Evolutionary conservation across 192 early-diverging fungal genomes (phyloP).

Genomic region (Entomortierella beljakovae): DNA sequence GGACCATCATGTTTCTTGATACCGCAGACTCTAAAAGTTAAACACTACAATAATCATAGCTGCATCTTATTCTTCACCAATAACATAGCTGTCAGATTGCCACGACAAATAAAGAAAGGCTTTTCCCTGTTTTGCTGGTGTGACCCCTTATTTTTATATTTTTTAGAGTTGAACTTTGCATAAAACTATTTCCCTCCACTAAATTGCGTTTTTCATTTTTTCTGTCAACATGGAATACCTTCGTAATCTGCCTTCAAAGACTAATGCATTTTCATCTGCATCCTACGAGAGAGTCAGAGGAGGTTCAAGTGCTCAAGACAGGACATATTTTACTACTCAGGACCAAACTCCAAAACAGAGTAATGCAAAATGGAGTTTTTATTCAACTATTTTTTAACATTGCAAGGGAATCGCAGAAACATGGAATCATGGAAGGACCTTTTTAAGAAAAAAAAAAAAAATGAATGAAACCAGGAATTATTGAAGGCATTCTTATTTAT

Average conservation of each 20-base stretch:
- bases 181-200: no score
- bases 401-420: neutral
- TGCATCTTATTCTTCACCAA: no score
- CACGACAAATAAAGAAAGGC: no score
- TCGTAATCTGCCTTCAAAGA: conserved; percentile 42
- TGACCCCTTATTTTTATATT: no score
- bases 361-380: neutral
- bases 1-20: no score
- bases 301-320: neutral
- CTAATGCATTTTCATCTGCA: conserved; percentile 29
- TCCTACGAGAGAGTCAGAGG: conserved; percentile 27
- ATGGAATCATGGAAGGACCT: neutral
- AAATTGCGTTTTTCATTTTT: no score
- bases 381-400: neutral
- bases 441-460: neutral
- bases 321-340: conserved; percentile 20
- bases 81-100: no score
- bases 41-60: no score
- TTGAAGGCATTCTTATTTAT: neutral
- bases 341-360: conserved; percentile 29
- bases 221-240: conserved; percentile 38
- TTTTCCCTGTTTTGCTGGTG: no score
- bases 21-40: no score
- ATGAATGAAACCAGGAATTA: neutral
- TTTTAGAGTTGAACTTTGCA: no score